These are phyloP conservation scores for Aegilops bicornis DNA, from an alignment of 176 grass and related monocot species.

Conservation along the genomic window DNA sequence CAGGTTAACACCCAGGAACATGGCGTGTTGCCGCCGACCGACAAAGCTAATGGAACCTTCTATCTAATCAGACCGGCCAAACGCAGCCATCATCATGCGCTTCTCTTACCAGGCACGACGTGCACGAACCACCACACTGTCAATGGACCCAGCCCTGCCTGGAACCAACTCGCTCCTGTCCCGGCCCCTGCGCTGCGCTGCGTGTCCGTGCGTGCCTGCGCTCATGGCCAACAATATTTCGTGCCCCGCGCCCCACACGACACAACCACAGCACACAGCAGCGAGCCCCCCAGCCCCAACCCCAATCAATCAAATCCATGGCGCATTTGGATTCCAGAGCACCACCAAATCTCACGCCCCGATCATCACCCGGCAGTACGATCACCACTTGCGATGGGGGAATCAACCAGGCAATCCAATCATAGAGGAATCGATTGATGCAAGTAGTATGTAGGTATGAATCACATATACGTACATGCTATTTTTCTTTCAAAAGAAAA, in stretches of 20 bases:
- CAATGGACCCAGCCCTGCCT: slow-evolving; percentile 12
- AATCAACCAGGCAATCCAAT: slow-evolving; percentile 15
- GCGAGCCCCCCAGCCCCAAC: neutral
- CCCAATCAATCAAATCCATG: neutral
- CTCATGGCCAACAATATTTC: slow-evolving; percentile 38
- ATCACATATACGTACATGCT: slow-evolving; percentile 65
- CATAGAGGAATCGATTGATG: neutral
- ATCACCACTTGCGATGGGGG: neutral
- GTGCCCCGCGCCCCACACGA: slow-evolving; percentile 22
- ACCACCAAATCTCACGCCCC: slow-evolving; percentile 26
- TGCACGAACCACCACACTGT: neutral
- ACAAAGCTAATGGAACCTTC: neutral
- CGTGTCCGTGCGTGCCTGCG: neutral
- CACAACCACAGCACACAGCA: neutral
- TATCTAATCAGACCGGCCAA: neutral
- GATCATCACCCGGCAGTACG: neutral
- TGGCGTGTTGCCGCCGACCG: neutral
- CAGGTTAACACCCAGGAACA: neutral
- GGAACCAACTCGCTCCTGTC: slow-evolving; percentile 26
- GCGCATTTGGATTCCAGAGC: neutral
- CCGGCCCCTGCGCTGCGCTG: neutral
- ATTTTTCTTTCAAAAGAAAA: slow-evolving; percentile 20
- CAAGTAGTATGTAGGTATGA: neutral
- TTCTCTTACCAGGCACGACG: neutral
- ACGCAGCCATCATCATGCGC: neutral